phyloP scores from a whole-genome alignment of 257 asterid genomes.

The Penstemon eatonii region DNA sequence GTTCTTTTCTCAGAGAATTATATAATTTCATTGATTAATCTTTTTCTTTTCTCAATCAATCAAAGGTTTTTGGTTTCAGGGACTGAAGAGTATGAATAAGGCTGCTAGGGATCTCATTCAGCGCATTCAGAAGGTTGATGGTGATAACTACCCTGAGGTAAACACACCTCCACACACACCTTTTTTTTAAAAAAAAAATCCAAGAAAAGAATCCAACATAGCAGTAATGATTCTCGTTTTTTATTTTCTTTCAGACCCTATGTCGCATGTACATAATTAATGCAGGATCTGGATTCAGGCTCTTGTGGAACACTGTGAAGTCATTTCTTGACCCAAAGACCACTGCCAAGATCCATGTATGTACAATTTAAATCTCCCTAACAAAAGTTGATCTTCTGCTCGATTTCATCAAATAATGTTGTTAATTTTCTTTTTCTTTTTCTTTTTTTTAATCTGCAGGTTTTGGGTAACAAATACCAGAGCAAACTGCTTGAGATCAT shows the following conservation, averaged over 20 bases:
- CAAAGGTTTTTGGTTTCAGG: slow-evolving; percentile 42
- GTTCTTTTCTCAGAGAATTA: no score
- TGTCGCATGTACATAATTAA: slow-evolving; percentile 94
- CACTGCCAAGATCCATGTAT: slow-evolving; percentile 88
- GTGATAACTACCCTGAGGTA: slow-evolving; percentile 97
- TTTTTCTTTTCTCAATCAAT: background rate
- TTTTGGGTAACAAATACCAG: slow-evolving; percentile 86
- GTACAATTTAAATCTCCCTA: slow-evolving; percentile 16
- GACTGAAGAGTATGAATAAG: slow-evolving; percentile 80
- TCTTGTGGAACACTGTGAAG: slow-evolving; percentile 93
- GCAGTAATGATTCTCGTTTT: background rate
- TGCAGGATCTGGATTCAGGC: slow-evolving; percentile 97
- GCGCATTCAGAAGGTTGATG: slow-evolving; percentile 85
- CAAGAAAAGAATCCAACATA: no score
- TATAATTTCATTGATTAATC: background rate
- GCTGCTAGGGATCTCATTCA: slow-evolving; percentile 89
- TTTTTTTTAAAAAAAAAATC: background rate
- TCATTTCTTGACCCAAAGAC: slow-evolving; percentile 97
- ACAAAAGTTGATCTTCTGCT: background rate
- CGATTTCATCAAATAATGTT: slow-evolving; percentile 2
- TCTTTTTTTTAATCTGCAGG: slow-evolving; percentile 41
- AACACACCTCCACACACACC: background rate
- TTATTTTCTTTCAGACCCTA: slow-evolving; percentile 52
- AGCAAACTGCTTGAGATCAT: slow-evolving; percentile 91
- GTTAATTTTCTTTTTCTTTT: slow-evolving; percentile 7